Evolutionary conservation across 179 eudicot species (phyloP), one percentile per base, ranked within the genome.

Genomic region (Actinidia arguta): DNA sequence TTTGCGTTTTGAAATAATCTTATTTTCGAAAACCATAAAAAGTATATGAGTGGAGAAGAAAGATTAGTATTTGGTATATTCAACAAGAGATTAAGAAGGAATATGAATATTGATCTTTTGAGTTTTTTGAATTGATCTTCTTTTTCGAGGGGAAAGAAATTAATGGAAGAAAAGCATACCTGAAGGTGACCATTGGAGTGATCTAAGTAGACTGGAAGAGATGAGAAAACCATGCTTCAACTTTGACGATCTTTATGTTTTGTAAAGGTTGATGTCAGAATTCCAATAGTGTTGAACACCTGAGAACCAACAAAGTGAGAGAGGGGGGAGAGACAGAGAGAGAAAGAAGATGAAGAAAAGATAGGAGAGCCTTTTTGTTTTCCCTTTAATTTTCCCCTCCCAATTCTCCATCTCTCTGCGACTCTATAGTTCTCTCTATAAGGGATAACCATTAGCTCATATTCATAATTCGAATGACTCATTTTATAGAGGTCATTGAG

Each of bases 101-200:
- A 85, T 85, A 83, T 78, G 93, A 90, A 90, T 90, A 90, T 87
- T 22, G 22, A 76, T 81, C 83, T 86, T 68, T 68, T 17, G 72
- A 67, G 5, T 46, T 22, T 77, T 78, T 70, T 54, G 78, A 54
- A 72, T 61, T 73, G 42, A 2, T 70, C 42, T 66, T 51, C 72
- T 81, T 83, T 72, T 70, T 80, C 17, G 72, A n/a, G 62, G 79
- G 52, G 67, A 61, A 82, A 64, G 73, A 67, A 80, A 81, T 27
- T 55, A 55, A 42, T 77, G 64, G 82, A 22, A 39, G 36, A 0
- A 82, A 89, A 75, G 46, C 24, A 75, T 87, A 94, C 98, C 93
- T 93, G 98, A 31, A 31, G 36, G 79, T 94, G 98, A 97, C 97
- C 93, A 88, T 93, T 92, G 91, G 93, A 90, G 78, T 93, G 93